Evolutionary conservation across 163 green algal species (phyloP).

Genomic region (Trebouxiophyceae sp.): DNA sequence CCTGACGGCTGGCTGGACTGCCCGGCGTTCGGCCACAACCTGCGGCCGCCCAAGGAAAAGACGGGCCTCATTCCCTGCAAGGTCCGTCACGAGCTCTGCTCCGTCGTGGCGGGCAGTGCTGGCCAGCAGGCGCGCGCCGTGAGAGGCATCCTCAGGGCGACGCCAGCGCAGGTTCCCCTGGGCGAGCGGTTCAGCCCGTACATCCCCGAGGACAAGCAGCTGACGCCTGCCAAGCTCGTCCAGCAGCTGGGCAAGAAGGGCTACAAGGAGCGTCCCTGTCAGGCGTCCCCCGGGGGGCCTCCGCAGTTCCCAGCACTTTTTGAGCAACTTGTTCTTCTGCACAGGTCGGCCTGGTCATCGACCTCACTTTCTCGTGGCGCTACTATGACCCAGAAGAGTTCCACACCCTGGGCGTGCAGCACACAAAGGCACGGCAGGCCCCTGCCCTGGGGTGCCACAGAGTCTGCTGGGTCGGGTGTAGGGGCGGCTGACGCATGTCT

Average conservation of each 20-base stretch:
- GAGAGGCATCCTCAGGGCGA: not conserved
- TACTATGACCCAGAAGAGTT: conserved; percentile 66
- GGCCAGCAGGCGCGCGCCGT: not conserved
- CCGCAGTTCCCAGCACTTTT: not conserved
- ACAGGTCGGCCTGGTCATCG: conserved; percentile 65
- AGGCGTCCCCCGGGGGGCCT: not conserved
- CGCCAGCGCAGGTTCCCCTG: conserved; percentile 43
- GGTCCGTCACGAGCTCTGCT: not conserved
- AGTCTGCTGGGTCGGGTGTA: not conserved
- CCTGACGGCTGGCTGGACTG: conserved; percentile 56
- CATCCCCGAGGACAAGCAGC: conserved; percentile 30
- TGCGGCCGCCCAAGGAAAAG: not conserved
- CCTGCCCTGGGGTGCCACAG: not conserved
- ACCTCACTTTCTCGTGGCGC: conserved; percentile 70
- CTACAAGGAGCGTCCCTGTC: conserved; percentile 18
- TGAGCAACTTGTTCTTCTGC: not conserved
- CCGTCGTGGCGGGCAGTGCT: not conserved
- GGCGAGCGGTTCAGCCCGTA: conserved; percentile 31
- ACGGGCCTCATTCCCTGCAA: not conserved
- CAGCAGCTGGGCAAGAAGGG: conserved; percentile 15
- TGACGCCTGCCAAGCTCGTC: conserved; percentile 32
- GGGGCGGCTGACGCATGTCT: too few relatives aligned
- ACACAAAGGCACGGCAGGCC: conserved; percentile 24
- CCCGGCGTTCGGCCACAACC: conserved; percentile 27
- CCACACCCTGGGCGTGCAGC: conserved; percentile 17